A percentile compares a stretch with the other conserved stretches of the same genome.
Evolutionary conservation across 139 green algal species (phyloP).

Genomic region (Chlorella sorokiniana): DNA sequence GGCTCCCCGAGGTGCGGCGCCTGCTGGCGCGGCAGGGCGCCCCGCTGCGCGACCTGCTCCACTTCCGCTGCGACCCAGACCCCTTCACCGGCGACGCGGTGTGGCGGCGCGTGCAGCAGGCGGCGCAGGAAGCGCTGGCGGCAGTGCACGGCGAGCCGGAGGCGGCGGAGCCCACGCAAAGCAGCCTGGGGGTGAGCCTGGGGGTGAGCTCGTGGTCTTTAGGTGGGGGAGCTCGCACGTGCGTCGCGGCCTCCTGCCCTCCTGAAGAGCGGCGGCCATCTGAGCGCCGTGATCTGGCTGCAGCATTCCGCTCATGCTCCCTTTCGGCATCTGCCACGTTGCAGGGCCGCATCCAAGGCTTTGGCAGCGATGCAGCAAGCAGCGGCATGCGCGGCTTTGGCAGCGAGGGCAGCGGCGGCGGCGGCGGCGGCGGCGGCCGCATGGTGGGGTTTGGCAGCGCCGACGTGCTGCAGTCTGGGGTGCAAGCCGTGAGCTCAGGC

Average conservation of each 20-base stretch:
- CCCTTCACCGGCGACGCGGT: constrained; percentile 48
- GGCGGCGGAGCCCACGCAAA: not conserved
- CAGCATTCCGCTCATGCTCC: no score
- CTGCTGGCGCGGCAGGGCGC: constrained; percentile 58
- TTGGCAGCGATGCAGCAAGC: constrained; percentile 61
- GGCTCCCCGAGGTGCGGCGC: constrained; percentile 66
- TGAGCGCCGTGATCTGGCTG: no score
- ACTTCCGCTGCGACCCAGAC: constrained; percentile 40
- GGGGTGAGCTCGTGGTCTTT: not conserved
- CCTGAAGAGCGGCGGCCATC: no score
- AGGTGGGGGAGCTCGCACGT: not conserved
- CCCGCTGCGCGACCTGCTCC: constrained; percentile 48
- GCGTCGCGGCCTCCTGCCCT: no score
- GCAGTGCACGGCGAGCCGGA: not conserved
- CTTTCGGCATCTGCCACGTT: no score
- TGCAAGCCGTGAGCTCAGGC: not conserved
- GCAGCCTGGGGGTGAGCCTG: constrained; percentile 5
- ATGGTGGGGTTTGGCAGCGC: constrained; percentile 28
- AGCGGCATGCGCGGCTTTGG: constrained; percentile 64
- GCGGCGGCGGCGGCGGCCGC: constrained; percentile 6
- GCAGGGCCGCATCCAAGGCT: constrained; percentile 81
- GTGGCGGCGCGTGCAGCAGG: constrained; percentile 47
- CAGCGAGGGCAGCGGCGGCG: constrained; percentile 35
- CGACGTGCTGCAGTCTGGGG: not conserved
- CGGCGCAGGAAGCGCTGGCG: constrained; percentile 37